Conservation (phyloP, 352 stramenopile genomes). For the Lagenidium giganteum region DNA sequence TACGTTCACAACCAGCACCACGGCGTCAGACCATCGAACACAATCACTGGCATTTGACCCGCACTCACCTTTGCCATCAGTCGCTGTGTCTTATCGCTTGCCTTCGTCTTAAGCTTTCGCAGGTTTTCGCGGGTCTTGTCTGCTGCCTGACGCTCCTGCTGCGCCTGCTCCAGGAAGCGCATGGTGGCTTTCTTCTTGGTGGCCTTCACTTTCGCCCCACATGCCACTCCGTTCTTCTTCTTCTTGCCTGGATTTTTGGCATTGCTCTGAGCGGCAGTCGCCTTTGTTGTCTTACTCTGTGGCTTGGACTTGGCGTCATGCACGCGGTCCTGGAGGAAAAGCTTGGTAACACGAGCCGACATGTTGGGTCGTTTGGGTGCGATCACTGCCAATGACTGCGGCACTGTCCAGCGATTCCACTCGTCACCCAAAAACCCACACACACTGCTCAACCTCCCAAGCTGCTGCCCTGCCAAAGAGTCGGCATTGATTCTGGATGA, state of each 20-base stretch:
- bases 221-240: conserved; percentile 1
- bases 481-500: too few relatives aligned
- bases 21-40: too few relatives aligned
- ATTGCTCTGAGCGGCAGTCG: not conserved
- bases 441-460: too few relatives aligned
- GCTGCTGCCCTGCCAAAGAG: too few relatives aligned
- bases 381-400: not conserved
- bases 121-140: conserved; percentile 58
- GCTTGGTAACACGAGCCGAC: conserved; percentile 62
- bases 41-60: too few relatives aligned
- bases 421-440: too few relatives aligned
- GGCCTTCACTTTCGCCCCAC: conserved; percentile 12
- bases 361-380: too few relatives aligned
- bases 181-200: conserved; percentile 24
- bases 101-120: conserved; percentile 51
- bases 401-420: too few relatives aligned
- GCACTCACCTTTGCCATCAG: conserved; percentile 55
- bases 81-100: conserved; percentile 50
- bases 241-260: too few relatives aligned
- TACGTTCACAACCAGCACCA: too few relatives aligned
- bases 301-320: conserved; percentile 5
- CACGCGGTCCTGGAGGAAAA: conserved; percentile 63
- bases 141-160: conserved; percentile 39
- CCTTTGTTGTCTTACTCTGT: conserved; percentile 8
- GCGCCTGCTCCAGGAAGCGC: conserved; percentile 50